phyloP scores from a whole-genome alignment of 2,329 filamentous ascomycete genomes.

The Clarireedia paspali region DNA sequence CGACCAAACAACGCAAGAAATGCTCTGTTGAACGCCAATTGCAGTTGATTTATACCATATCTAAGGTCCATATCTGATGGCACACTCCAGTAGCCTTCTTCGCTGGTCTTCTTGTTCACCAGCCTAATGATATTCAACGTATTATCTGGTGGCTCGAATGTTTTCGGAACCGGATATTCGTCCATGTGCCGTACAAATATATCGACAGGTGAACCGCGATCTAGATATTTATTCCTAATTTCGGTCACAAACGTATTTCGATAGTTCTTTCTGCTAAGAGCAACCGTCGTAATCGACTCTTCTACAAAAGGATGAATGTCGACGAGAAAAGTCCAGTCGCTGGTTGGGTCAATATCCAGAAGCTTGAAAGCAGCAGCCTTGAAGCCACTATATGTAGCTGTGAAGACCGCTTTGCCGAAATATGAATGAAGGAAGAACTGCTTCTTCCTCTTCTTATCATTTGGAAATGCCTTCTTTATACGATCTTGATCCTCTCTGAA shows the following conservation, averaged over 20 bases:
- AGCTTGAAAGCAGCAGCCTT: constrained; percentile 1
- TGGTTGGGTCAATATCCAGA: constrained; percentile 3
- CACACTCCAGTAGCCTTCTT: constrained; percentile 19
- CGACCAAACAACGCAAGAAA: background rate
- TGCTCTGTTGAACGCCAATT: constrained; percentile 6
- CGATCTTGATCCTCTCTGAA: background rate
- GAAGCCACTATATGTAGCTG: background rate
- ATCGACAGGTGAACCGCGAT: background rate
- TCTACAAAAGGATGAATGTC: background rate
- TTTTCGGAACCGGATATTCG: background rate
- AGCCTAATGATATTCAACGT: background rate
- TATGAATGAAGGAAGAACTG: background rate
- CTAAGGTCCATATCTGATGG: background rate
- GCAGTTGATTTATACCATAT: constrained; percentile 19
- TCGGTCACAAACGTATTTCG: background rate
- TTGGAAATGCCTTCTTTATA: background rate
- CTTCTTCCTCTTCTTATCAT: background rate
- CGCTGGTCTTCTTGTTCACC: background rate
- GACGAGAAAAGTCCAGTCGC: constrained; percentile 1
- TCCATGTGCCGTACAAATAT: background rate
- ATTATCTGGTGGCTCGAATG: background rate
- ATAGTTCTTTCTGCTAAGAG: background rate
- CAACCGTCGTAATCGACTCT: background rate
- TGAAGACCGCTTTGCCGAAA: background rate
- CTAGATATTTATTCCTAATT: background rate